A percentile compares a stretch with the other conserved stretches of the same genome.
phyloP scores from a whole-genome alignment of 75 land plant genomes.

The Cunninghamia lanceolata region DNA sequence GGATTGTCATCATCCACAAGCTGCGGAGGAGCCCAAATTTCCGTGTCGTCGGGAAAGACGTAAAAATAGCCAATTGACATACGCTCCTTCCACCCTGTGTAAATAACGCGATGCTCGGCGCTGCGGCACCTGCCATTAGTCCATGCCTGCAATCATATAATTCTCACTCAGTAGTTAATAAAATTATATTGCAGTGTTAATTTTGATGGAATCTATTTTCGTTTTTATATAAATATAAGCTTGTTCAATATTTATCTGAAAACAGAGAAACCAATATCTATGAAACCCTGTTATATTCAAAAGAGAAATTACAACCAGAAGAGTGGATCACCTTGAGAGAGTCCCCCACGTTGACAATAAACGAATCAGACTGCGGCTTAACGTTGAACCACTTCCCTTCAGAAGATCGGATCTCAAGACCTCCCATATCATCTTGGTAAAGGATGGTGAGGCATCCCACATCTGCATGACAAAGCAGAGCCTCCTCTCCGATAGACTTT shows the following conservation, averaged over 20 bases:
- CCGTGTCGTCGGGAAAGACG: background rate
- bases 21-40: background rate
- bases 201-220: too few relatives aligned
- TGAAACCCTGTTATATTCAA: background rate
- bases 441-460: constrained; percentile 59
- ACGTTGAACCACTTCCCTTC: constrained; percentile 58
- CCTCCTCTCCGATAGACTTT: too few relatives aligned
- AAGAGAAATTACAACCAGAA: background rate
- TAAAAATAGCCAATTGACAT: constrained; percentile 6
- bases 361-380: constrained; percentile 33
- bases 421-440: constrained; percentile 8
- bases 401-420: constrained; percentile 24
- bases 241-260: background rate
- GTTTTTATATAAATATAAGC: too few relatives aligned
- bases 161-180: too few relatives aligned
- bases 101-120: constrained; percentile 18
- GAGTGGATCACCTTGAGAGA: constrained; percentile 40
- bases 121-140: constrained; percentile 17
- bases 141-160: constrained; percentile 17
- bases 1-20: constrained; percentile 11
- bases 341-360: constrained; percentile 67
- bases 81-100: background rate
- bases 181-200: too few relatives aligned
- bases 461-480: constrained; percentile 44
- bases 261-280: background rate